Percentiles rank a stretch among this genome's conserved stretches.
Evolutionary conservation across 106 monocot species (phyloP).

Genomic region (Alisma plantagoaquatica): DNA sequence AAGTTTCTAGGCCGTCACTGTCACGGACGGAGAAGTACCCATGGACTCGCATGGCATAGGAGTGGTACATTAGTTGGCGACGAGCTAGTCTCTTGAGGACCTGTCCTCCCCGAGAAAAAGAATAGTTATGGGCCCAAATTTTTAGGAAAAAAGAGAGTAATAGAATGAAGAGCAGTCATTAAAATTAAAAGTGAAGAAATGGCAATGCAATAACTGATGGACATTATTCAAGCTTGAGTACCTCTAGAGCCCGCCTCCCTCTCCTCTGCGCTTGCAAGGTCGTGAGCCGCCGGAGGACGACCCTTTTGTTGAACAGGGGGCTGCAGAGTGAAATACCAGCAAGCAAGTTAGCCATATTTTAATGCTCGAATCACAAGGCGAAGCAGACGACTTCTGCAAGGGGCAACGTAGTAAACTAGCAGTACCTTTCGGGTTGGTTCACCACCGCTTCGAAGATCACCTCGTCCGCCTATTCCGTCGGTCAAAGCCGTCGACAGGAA

Average conservation of each 20-base stretch:
- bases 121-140: too few relatives aligned
- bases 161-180: too few relatives aligned
- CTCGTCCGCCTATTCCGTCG: constrained; percentile 60
- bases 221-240: too few relatives aligned
- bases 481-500: background rate
- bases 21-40: constrained; percentile 46
- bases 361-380: background rate
- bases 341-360: background rate
- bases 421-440: constrained; percentile 45
- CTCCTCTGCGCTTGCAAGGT: constrained; percentile 76
- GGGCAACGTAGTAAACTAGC: background rate
- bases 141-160: too few relatives aligned
- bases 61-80: constrained; percentile 78
- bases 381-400: background rate
- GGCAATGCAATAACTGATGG: too few relatives aligned
- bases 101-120: too few relatives aligned
- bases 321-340: constrained; percentile 20
- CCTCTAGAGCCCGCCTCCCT: constrained; percentile 82
- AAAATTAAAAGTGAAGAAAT: too few relatives aligned
- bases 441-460: constrained; percentile 87
- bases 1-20: constrained; percentile 22
- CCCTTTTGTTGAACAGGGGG: constrained; percentile 59
- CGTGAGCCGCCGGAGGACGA: constrained; percentile 74
- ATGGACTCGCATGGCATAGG: constrained; percentile 90
- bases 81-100: constrained; percentile 79